These are phyloP conservation scores for Mortierella sp. DNA, from an alignment of 371 early-diverging fungal species.

Conservation along the genomic window DNA sequence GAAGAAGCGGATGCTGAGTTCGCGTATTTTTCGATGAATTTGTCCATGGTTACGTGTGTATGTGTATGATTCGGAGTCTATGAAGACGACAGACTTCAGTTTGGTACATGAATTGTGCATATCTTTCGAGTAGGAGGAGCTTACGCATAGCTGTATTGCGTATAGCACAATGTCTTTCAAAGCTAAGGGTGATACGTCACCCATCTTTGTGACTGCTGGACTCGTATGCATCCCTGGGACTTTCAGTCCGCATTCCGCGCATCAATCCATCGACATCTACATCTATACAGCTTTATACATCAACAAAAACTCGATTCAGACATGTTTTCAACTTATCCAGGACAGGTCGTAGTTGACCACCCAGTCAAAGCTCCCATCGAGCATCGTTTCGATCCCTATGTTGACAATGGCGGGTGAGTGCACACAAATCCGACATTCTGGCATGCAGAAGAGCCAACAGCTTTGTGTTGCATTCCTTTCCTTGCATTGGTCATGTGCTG, in stretches of 20 bases:
- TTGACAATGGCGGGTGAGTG: slow-evolving; percentile 81
- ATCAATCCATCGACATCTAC: background rate
- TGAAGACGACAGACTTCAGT: no score
- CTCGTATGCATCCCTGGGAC: no score
- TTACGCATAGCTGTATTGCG: no score
- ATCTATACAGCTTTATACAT: no score
- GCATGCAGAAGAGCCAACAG: no score
- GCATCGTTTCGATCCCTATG: slow-evolving; percentile 83
- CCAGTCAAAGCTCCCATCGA: slow-evolving; percentile 62
- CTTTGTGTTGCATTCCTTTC: background rate
- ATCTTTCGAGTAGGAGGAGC: no score
- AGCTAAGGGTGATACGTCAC: no score
- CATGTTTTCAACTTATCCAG: slow-evolving; percentile 50
- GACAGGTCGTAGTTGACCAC: slow-evolving; percentile 48
- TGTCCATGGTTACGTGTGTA: slow-evolving; percentile 60
- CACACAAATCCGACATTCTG: no score
- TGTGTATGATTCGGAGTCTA: no score
- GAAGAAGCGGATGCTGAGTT: slow-evolving; percentile 54
- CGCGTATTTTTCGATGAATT: slow-evolving; percentile 67
- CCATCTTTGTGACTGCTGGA: no score
- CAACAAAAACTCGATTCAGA: background rate
- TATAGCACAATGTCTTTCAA: no score
- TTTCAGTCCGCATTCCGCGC: background rate
- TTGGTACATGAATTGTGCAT: no score
- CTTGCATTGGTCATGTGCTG: background rate